Evolutionary conservation across 2,329 filamentous ascomycete species (phyloP).

Genomic region (Hymenoscyphus occultus): DNA sequence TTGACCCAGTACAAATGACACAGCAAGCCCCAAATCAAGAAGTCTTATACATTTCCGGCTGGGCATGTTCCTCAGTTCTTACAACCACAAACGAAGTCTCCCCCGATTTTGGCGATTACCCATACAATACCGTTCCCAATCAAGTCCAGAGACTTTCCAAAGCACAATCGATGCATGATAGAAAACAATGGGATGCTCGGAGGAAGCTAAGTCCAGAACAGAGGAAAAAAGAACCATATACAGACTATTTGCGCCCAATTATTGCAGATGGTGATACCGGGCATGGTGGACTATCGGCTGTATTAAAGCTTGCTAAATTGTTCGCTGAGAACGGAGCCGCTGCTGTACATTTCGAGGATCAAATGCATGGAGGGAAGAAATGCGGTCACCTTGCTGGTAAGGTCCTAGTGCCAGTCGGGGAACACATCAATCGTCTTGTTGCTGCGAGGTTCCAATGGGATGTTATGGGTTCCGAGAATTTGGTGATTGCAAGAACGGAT

Average conservation of each 20-base stretch:
- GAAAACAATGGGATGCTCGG: constrained; percentile 87
- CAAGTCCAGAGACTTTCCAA: constrained; percentile 96
- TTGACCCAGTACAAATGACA: constrained; percentile 99
- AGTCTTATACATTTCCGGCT: constrained; percentile 92
- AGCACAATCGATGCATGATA: constrained; percentile 94
- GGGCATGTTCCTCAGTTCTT: constrained; percentile 92
- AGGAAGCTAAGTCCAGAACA: constrained; percentile 73
- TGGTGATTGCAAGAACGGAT: constrained; percentile 92
- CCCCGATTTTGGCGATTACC: constrained; percentile 96
- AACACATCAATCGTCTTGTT: constrained; percentile 93
- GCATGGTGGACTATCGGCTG: constrained; percentile 87
- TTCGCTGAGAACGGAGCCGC: constrained; percentile 97
- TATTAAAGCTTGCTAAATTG: constrained; percentile 93
- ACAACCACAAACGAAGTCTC: constrained; percentile 97
- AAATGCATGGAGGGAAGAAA: constrained; percentile 97
- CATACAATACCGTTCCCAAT: constrained; percentile 98
- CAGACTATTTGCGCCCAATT: constrained; percentile 92
- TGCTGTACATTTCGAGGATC: constrained; percentile 96
- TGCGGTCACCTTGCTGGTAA: constrained; percentile 96
- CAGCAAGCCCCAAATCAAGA: constrained; percentile 96
- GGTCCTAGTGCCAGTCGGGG: constrained; percentile 86
- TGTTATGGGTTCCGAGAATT: constrained; percentile 92
- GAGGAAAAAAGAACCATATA: constrained; percentile 73
- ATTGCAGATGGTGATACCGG: constrained; percentile 95
- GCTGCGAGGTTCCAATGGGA: constrained; percentile 97